Evolutionary conservation across 2,329 filamentous ascomycete genomes (phyloP), one percentile per base, ranked within the genome.

Genomic region (Acrocalymma vagum): DNA sequence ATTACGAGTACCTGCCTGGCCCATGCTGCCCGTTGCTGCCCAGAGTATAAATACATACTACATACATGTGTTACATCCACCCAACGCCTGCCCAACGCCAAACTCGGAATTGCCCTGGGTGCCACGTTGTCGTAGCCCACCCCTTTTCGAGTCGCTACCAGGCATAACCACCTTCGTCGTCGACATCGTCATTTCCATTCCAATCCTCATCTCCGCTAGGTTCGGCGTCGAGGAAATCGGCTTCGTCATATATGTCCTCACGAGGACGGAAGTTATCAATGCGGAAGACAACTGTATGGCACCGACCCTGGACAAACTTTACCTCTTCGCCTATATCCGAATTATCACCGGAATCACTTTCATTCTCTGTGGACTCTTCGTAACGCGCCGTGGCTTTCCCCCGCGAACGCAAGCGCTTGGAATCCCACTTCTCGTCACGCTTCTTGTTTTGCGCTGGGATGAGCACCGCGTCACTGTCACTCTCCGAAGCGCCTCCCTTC

Each of bases 241-340:
- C 82, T 75, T 90, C 88, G 15, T 78, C 79, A 50, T 79, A 88
- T 46, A 86, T 83, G 16, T 79, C 72, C 69, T 90, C 88, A 3
- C 78, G 78, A 5, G 85, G 84, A 45, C 89, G 85, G 60, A 88
- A 81, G 62, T 92, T 92, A 67, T 92, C 88, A 52, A 92, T 85
- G 29, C 82, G 74, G 28, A 92, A 79, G 45, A 87, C 81, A 13
- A 92, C 87, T 5, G 83, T 76, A 26, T 84, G 78, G 58, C 88
- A 93, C 51, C 86, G 76, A 1, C 87, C 87, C 46, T 92, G 88
- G 17, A 86, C 70, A 42, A 77, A 77, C 1, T 34, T 28, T 5
- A 47, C 40, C n/a, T 56, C 41, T 3, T 54, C 57, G 13, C 49
- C 53, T 9, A 42, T 38, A 11, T 55, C 51, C 11, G 29, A 32